A percentile compares a stretch with the other conserved stretches of the same genome.
phyloP scores from a whole-genome alignment of 2,329 filamentous ascomycete species.

The Cercospora janseana region DNA sequence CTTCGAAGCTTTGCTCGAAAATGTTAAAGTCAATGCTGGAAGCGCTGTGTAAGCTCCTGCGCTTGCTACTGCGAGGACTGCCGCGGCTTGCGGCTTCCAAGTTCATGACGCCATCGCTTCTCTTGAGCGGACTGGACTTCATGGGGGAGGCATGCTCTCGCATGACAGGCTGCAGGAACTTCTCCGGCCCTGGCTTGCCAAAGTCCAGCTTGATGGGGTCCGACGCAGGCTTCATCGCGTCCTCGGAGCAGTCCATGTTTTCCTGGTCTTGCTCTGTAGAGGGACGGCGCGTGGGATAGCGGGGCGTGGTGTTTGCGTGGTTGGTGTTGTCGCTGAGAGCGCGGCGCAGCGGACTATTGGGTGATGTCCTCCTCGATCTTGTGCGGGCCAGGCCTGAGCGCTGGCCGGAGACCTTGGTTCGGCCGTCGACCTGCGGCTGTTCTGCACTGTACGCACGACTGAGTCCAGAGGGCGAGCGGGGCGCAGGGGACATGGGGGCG shows the following conservation, averaged over 20 bases:
- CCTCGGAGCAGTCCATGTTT: constrained; percentile 35
- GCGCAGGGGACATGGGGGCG: constrained; percentile 33
- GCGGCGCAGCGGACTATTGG: constrained; percentile 78
- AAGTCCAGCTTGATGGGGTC: constrained; percentile 51
- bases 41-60: constrained; percentile 79
- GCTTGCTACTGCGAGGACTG: constrained; percentile 80
- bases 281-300: constrained; percentile 45
- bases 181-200: constrained; percentile 49
- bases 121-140: constrained; percentile 81
- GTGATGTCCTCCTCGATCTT: constrained; percentile 67
- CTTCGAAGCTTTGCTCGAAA: constrained; percentile 61
- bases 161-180: constrained; percentile 43
- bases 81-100: constrained; percentile 73
- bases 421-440: constrained; percentile 35
- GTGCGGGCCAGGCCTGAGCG: constrained; percentile 31
- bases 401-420: constrained; percentile 46
- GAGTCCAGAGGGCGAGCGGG: constrained; percentile 44
- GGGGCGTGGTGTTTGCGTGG: constrained; percentile 65
- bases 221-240: constrained; percentile 24
- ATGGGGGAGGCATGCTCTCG: constrained; percentile 52
- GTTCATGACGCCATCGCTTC: constrained; percentile 86
- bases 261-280: constrained; percentile 50
- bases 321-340: constrained; percentile 69
- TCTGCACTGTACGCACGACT: constrained; percentile 48
- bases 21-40: constrained; percentile 67